Base-by-base conservation (phyloP, 352 stramenopile species). In the Pythium phragmiticola region DNA sequence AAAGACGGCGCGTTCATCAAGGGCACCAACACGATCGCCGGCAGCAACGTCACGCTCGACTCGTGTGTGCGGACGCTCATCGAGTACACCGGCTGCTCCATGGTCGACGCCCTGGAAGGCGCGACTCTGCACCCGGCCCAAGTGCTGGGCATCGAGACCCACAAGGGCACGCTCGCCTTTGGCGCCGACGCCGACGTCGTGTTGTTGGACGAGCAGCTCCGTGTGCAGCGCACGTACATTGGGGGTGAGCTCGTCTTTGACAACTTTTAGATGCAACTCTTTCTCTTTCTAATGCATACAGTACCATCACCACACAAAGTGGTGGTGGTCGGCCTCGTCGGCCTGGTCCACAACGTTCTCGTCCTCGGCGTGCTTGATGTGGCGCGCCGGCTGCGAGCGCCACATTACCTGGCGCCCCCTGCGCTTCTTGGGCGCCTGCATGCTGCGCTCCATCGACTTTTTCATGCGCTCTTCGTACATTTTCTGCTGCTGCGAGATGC, bases 381-480 rank as follows among this genome's bases (percentile, higher is more conserved):
- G 81, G 7, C 87, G 82, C 63, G 80, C 74, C 3, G 90, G 89
- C 52, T 91, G 82, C 26, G 86, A 97, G 45, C 92, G 80, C 83
- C 86, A 97, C 94, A 98, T 98, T 42, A 98, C 85, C 65, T 96
- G 91, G 13, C 92, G 81, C 0, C 90, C 92, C 47, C 92, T 95
- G 41, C 90, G 88, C 61, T 98, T 98, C 72, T 97, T 97, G 13
- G 90, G 90, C 7, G 93, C 89, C 66, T 97, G 89, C 82, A 98
- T 93, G 51, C 86, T 95, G 21, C 93, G 74, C 75, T 96, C 88
- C 80, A 98, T 97, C 14, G 89, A 95, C 64, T 97, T 97, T 65
- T 96, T 92, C 79, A 98, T 96, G 59, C 92, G 78, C 66, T 98
- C 90, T 60, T 97, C 88, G 74, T 98, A 96, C 82, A 96, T 90